phyloP scores from a whole-genome alignment of 345 rosid species.

The Salix exigua region DNA sequence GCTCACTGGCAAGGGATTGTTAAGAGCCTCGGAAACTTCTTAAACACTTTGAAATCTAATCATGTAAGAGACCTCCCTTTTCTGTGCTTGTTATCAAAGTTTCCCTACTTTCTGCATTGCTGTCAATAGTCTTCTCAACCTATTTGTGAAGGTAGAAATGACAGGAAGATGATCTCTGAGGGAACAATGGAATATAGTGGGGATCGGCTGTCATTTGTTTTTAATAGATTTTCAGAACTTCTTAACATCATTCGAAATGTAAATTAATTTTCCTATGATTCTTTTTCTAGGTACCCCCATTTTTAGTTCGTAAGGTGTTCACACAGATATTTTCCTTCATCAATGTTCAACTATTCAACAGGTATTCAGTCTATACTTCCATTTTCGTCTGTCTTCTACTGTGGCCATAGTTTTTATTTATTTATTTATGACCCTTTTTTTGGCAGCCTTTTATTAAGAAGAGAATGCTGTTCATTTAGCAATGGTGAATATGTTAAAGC shows the following conservation, averaged over 20 bases:
- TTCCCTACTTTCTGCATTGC: neutral
- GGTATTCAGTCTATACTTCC: slow-evolving; percentile 34
- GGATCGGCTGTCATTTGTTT: neutral
- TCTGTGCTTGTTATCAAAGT: neutral
- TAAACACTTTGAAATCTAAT: slow-evolving; percentile 67
- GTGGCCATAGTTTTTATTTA: neutral
- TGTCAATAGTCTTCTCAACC: neutral
- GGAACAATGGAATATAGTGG: neutral
- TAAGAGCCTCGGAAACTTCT: slow-evolving; percentile 85
- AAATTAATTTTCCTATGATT: neutral
- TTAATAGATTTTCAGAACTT: neutral
- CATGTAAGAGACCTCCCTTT: slow-evolving; percentile 42
- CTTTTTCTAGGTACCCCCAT: slow-evolving; percentile 74
- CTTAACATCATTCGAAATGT: neutral
- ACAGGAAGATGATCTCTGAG: neutral
- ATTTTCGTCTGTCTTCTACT: neutral
- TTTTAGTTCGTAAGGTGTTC: slow-evolving; percentile 89
- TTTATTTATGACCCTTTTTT: neutral
- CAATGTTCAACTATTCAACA: slow-evolving; percentile 94
- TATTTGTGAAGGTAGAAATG: neutral
- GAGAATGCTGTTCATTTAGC: slow-evolving; percentile 95
- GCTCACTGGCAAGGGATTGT: slow-evolving; percentile 98
- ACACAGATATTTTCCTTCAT: slow-evolving; percentile 95
- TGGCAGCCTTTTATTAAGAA: slow-evolving; percentile 70
- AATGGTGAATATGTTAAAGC: slow-evolving; percentile 94